Evolutionary conservation across 2,329 filamentous ascomycete species (phyloP).

Genomic region (Xylariales sp.): DNA sequence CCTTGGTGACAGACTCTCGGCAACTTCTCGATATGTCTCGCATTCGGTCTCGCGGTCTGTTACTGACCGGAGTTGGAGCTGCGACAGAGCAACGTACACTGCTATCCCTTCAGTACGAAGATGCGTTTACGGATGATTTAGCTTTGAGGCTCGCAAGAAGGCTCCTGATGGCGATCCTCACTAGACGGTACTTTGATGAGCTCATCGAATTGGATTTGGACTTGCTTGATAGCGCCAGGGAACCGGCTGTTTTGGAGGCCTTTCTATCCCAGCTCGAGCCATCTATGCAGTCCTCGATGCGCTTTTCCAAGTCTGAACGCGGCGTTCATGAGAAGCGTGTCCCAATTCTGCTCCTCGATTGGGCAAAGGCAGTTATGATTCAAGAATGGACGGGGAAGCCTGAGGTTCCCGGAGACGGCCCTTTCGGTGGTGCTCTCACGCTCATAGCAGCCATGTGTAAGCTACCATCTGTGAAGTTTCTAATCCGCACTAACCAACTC

Average conservation of each 20-base stretch:
- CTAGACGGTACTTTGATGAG: conserved; percentile 63
- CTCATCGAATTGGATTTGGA: conserved; percentile 54
- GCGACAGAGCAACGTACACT: conserved; percentile 59
- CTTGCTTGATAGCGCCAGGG: conserved; percentile 47
- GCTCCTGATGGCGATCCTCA: conserved; percentile 67
- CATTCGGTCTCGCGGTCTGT: conserved; percentile 65
- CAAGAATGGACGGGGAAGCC: conserved; percentile 84
- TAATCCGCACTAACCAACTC: conserved; percentile 38
- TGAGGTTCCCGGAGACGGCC: conserved; percentile 74
- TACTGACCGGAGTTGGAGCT: conserved; percentile 59
- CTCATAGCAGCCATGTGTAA: conserved; percentile 79
- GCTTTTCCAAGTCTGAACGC: conserved; percentile 64
- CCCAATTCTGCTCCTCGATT: conserved; percentile 72
- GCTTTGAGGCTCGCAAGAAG: conserved; percentile 69
- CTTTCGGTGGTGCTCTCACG: conserved; percentile 81
- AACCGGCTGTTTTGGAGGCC: conserved; percentile 59
- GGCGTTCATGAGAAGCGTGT: conserved; percentile 67
- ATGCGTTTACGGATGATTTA: conserved; percentile 71
- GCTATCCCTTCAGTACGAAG: conserved; percentile 70
- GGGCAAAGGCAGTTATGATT: conserved; percentile 79
- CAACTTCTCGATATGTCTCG: conserved; percentile 70
- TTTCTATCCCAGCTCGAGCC: conserved; percentile 66
- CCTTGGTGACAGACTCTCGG: conserved; percentile 60
- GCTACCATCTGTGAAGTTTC: conserved; percentile 47
- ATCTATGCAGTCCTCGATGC: conserved; percentile 58